Conservation (phyloP, 2,329 filamentous ascomycete genomes). For the Talaromyces pinophilus region DNA sequence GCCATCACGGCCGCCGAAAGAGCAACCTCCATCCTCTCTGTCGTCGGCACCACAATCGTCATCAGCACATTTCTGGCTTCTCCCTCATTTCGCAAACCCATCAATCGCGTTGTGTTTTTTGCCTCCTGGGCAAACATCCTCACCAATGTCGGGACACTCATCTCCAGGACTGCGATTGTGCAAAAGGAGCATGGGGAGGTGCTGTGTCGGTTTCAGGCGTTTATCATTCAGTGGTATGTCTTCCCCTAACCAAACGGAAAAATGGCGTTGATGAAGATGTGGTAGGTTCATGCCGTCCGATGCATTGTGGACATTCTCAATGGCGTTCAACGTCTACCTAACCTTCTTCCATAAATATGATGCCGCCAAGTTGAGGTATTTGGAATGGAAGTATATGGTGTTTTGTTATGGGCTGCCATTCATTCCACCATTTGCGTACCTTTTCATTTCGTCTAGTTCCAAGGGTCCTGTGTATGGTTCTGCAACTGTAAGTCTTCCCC, state of each 20-base stretch:
- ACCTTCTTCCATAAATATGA: conserved; percentile 77
- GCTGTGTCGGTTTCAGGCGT: conserved; percentile 74
- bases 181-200: conserved; percentile 50
- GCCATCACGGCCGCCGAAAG: conserved; percentile 67
- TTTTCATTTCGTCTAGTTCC: conserved; percentile 59
- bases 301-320: conserved; percentile 74
- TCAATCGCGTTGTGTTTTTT: conserved; percentile 82
- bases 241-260: no score
- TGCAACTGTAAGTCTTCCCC: conserved; percentile 55
- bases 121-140: conserved; percentile 80
- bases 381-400: conserved; percentile 71
- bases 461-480: conserved; percentile 69
- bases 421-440: conserved; percentile 65
- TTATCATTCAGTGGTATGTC: conserved; percentile 77
- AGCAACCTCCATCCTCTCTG: conserved; percentile 67
- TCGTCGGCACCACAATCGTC: conserved; percentile 70
- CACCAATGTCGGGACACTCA: conserved; percentile 73
- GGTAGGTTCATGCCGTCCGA: conserved; percentile 75
- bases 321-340: conserved; percentile 81
- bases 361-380: conserved; percentile 60
- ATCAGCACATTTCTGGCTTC: conserved; percentile 70
- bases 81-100: conserved; percentile 75
- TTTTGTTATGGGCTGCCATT: conserved; percentile 74
- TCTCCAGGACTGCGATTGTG: conserved; percentile 63
- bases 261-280: background rate